Percentiles rank a stretch among this genome's conserved stretches.
Evolutionary conservation across 2,329 filamentous ascomycete species (phyloP).

Genomic region (Emericellopsis cladophorae): DNA sequence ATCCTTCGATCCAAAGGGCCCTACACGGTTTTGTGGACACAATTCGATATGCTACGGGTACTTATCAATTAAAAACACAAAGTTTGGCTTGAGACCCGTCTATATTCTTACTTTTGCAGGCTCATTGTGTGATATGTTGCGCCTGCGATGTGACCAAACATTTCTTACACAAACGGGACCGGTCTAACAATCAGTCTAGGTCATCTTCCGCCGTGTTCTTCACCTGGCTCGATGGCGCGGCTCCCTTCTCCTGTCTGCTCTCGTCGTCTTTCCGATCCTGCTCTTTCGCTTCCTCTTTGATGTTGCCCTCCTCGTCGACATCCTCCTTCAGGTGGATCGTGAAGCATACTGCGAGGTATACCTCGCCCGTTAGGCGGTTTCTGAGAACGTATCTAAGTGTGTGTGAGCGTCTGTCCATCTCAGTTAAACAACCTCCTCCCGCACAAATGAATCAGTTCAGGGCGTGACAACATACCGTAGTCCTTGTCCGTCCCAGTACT

Average conservation of each 20-base stretch:
- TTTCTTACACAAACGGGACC: no score
- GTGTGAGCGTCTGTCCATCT: slow-evolving; percentile 20
- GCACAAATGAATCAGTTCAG: not conserved
- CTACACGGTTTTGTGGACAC: no score
- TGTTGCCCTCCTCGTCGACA: slow-evolving; percentile 42
- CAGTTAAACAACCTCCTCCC: not conserved
- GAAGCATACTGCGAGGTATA: slow-evolving; percentile 75
- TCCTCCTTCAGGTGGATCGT: slow-evolving; percentile 60
- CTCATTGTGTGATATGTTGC: no score
- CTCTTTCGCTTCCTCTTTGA: slow-evolving; percentile 27
- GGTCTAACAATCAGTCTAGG: slow-evolving; percentile 23
- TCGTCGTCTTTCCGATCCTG: slow-evolving; percentile 17
- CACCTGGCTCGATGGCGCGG: slow-evolving; percentile 16
- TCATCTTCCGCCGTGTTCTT: slow-evolving; percentile 24
- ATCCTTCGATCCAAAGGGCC: no score
- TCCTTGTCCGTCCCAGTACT: slow-evolving; percentile 70
- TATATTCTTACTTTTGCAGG: no score
- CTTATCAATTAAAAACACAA: no score
- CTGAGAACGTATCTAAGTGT: slow-evolving; percentile 85
- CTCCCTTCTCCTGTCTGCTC: slow-evolving; percentile 23
- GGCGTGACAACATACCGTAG: slow-evolving; percentile 44
- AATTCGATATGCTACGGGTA: no score
- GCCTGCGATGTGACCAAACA: no score
- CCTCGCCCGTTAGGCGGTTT: slow-evolving; percentile 58
- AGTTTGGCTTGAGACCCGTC: no score